Evolutionary conservation across 441 rosid genomes (phyloP).

Genomic region (Corymbia calophylla): DNA sequence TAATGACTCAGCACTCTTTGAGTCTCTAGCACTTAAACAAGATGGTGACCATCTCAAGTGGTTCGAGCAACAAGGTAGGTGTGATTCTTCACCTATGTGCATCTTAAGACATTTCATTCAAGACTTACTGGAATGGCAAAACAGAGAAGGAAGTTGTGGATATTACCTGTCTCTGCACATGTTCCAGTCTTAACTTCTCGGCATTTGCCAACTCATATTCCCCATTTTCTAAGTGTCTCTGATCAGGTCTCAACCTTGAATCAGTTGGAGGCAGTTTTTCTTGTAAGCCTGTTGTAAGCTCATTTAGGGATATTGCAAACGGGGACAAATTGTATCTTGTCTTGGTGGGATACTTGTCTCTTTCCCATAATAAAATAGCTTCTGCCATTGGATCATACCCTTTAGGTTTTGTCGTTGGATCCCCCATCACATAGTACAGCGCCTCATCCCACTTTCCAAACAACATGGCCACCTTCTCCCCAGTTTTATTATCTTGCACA

Average conservation of each 20-base stretch:
- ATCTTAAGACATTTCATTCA: neutral
- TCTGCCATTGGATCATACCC: conserved; percentile 96
- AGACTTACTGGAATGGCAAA: neutral
- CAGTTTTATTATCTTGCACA: conserved; percentile 87
- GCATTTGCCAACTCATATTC: conserved; percentile 91
- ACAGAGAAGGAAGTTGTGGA: neutral
- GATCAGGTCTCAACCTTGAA: conserved; percentile 96
- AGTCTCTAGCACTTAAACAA: neutral
- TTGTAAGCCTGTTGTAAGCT: conserved; percentile 58
- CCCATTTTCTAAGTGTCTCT: conserved; percentile 86
- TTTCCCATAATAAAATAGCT: conserved; percentile 87
- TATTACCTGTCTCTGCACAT: conserved; percentile 90
- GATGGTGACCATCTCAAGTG: neutral
- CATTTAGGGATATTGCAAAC: conserved; percentile 84
- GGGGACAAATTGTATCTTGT: conserved; percentile 93
- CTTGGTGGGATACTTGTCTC: conserved; percentile 58
- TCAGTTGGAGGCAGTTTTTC: conserved; percentile 88
- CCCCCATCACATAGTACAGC: conserved; percentile 86
- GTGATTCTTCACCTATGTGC: neutral
- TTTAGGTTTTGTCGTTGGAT: conserved; percentile 78
- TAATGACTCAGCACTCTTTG: neutral
- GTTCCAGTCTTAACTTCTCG: conserved; percentile 92
- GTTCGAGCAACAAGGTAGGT: neutral
- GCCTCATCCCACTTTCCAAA: conserved; percentile 99
- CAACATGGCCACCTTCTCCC: conserved; percentile 90